These are phyloP conservation scores for Oryza glaberrima DNA, from an alignment of 176 grass and related monocot species.

Conservation along the genomic window DNA sequence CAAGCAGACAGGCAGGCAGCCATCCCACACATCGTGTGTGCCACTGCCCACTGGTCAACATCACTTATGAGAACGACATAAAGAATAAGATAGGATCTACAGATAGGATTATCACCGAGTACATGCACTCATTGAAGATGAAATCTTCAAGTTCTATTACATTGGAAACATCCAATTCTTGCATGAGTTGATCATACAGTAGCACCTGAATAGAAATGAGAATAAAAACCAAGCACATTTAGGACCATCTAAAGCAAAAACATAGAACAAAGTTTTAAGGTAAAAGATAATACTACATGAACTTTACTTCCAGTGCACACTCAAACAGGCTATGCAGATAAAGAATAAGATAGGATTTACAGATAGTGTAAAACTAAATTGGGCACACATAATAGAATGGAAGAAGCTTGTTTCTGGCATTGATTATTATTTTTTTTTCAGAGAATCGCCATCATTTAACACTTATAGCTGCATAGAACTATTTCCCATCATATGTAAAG, in stretches of 20 bases:
- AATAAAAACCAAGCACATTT: neutral
- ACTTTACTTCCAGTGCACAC: neutral
- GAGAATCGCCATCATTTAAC: neutral
- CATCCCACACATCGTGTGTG: no score
- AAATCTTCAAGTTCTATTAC: constrained; percentile 99
- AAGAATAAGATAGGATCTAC: no score
- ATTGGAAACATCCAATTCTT: constrained; percentile 96
- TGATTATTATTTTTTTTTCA: constrained; percentile 7
- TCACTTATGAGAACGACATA: no score
- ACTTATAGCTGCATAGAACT: neutral
- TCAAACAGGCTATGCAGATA: constrained; percentile 3
- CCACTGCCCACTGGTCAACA: no score
- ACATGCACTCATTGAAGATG: constrained; percentile 99
- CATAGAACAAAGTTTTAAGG: neutral
- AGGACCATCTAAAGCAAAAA: neutral
- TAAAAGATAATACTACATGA: neutral
- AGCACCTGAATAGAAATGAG: constrained; percentile 61
- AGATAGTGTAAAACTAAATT: constrained; percentile 30
- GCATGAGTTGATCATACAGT: constrained; percentile 94
- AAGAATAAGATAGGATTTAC: neutral
- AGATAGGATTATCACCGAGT: constrained; percentile 62
- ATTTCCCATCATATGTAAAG: constrained; percentile 13
- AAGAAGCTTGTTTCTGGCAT: neutral
- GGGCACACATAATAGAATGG: neutral
- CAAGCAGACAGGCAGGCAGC: no score